Evolutionary conservation across 495 filamentous ascomycete genomes (phyloP).

Genomic region (Niebla homalea): DNA sequence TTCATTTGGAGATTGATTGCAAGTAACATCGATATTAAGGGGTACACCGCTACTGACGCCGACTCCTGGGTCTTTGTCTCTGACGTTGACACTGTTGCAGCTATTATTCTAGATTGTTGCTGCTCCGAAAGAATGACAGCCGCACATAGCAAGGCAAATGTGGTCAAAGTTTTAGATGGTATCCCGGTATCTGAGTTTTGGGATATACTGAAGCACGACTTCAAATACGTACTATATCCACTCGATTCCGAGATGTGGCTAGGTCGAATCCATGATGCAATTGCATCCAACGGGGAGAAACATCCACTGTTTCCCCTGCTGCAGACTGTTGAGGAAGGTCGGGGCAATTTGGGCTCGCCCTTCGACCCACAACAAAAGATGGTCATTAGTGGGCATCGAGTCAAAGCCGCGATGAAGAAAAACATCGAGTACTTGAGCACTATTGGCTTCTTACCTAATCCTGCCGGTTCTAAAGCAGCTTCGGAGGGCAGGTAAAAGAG

Average conservation of each 20-base stretch:
- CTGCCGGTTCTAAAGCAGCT: too few species aligned
- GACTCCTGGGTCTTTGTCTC: slow-evolving; percentile 18
- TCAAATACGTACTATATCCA: slow-evolving; percentile 13
- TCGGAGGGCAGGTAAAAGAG: too few species aligned
- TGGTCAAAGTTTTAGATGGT: slow-evolving; percentile 17
- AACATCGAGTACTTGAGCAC: too few species aligned
- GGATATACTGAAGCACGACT: slow-evolving; percentile 12
- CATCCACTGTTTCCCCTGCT: slow-evolving; percentile 23
- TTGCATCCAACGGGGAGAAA: slow-evolving; percentile 10
- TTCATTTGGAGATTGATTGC: slow-evolving; percentile 19
- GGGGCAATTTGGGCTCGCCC: slow-evolving; percentile 13
- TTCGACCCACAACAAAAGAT: background rate
- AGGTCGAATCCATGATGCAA: slow-evolving; percentile 6
- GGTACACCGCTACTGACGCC: slow-evolving; percentile 12
- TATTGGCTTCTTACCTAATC: too few species aligned
- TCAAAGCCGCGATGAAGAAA: slow-evolving; percentile 9
- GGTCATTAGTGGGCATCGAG: slow-evolving; percentile 7
- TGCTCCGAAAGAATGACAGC: background rate
- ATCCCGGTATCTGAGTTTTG: slow-evolving; percentile 17
- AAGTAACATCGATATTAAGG: slow-evolving; percentile 4
- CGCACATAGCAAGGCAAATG: background rate
- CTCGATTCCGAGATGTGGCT: slow-evolving; percentile 13
- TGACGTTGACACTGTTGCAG: slow-evolving; percentile 17
- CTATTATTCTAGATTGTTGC: background rate
- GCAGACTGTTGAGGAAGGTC: slow-evolving; percentile 16